Evolutionary conservation across 768 basidiomycete genomes (phyloP), one percentile per base, ranked within the genome.

Genomic region (Coprinopsis marcescibilis): DNA sequence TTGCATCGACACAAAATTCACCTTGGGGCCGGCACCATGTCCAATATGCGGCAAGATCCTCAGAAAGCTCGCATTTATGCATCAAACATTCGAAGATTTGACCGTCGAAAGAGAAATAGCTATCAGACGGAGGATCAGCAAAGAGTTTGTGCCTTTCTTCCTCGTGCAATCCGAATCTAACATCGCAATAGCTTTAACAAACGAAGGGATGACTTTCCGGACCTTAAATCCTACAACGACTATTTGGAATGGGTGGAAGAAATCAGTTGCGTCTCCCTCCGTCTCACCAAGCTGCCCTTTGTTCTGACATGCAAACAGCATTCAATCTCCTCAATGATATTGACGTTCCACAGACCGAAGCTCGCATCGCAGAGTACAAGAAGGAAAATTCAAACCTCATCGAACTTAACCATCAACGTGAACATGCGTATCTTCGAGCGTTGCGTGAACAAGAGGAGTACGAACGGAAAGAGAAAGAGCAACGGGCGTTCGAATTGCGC

Each of bases 201-300:
- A 66, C 77, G 85, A 24, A 70, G 82, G 33, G 89, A 94, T 45
- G 96, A 99, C 64, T 99, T 99, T 60, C 65, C 67, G 0, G 82
- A 85, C 60, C 70, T 89, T 33, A 74, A 78, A 10, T 73, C 78
- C 13, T 97, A 94, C 65, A 96, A 99, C 57, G 88, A 98, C 60
- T 98, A 98, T 60, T 77, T 99, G 10, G 93, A 99, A 64, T 82
- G 90, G 62, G 92, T 94, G 2, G 95, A 99, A 66, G 90, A 96
- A 57, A 85, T 97, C 54, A 70, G 75, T 70, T 34, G 42, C 65
- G 55, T 11, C 30, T 30, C 13, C 10, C 8, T 14, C 40, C 34
- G 35, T 53, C 37, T 54, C 27, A 23, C 25, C 36, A 42, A 24
- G 11, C 25, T 20, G 24, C 14, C 35, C 52, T 15, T 50, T 38